These are phyloP conservation scores for Panus rudis DNA, from an alignment of 768 basidiomycete genomes.

Conservation along the genomic window DNA sequence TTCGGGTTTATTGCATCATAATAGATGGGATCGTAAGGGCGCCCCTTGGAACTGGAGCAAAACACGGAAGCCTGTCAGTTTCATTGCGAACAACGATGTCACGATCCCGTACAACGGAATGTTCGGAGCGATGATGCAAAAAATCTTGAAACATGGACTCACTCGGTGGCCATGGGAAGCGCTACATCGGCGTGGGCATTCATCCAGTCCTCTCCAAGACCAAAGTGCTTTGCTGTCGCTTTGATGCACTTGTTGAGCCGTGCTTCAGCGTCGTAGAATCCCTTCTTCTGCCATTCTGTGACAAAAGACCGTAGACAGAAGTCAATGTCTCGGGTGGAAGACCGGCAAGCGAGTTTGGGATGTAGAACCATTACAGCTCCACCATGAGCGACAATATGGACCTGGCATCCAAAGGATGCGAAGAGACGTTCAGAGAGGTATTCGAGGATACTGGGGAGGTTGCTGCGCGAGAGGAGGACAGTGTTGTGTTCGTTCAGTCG, in stretches of 20 bases:
- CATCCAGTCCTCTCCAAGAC: constrained; percentile 67
- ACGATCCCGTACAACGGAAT: too few species aligned
- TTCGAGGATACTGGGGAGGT: constrained; percentile 40
- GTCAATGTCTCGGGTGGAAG: constrained; percentile 61
- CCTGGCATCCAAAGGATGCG: constrained; percentile 38
- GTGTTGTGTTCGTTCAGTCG: constrained; percentile 26
- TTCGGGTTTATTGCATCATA: constrained; percentile 40
- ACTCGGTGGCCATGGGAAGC: constrained; percentile 60
- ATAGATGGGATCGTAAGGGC: constrained; percentile 54
- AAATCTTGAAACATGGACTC: constrained; percentile 24
- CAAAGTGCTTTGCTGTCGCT: constrained; percentile 43
- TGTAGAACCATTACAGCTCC: constrained; percentile 73
- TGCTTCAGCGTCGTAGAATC: constrained; percentile 44
- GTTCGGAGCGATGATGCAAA: background rate
- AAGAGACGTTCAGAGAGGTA: constrained; percentile 46
- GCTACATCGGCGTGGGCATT: constrained; percentile 69
- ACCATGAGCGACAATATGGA: constrained; percentile 63
- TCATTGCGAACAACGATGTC: background rate
- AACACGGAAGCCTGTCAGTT: too few species aligned
- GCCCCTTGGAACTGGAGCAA: constrained; percentile 12
- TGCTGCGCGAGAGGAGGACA: constrained; percentile 22
- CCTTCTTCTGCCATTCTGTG: constrained; percentile 40
- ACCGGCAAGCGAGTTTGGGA: constrained; percentile 31
- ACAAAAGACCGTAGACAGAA: constrained; percentile 58
- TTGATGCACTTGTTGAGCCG: constrained; percentile 51